phyloP scores from a whole-genome alignment of 345 rosid species.

The Populus simonii region DNA sequence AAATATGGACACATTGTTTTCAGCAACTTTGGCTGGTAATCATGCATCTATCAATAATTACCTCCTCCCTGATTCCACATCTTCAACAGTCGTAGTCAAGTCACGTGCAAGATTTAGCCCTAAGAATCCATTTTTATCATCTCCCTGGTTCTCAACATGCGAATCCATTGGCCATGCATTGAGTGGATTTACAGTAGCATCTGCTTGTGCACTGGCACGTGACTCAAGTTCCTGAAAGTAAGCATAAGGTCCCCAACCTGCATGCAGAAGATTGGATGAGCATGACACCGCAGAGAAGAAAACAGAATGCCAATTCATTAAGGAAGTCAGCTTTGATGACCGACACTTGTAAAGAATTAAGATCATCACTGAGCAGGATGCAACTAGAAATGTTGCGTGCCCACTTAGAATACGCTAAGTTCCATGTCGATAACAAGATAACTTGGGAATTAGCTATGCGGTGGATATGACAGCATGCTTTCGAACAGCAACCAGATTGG shows the following conservation, averaged over 20 bases:
- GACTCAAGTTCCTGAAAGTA: constrained; percentile 53
- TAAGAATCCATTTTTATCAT: constrained; percentile 34
- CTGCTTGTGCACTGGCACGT: constrained; percentile 14
- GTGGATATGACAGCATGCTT: not conserved
- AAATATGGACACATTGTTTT: not conserved
- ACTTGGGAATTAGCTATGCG: not conserved
- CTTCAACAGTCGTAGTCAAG: constrained; percentile 31
- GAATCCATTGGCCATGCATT: constrained; percentile 15
- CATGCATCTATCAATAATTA: not conserved
- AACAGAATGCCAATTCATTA: not conserved
- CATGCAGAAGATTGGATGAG: constrained; percentile 11
- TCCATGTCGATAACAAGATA: not conserved
- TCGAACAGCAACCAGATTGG: too few species aligned
- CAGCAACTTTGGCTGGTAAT: not conserved
- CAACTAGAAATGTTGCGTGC: not conserved
- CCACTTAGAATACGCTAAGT: not conserved
- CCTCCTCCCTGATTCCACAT: constrained; percentile 41
- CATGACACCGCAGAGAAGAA: not conserved
- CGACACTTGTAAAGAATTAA: not conserved
- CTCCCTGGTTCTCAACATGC: constrained; percentile 25
- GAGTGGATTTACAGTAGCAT: constrained; percentile 16
- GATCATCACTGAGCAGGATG: not conserved
- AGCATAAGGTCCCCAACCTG: constrained; percentile 75
- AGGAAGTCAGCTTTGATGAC: not conserved
- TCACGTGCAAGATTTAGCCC: constrained; percentile 41